Evolutionary conservation across 768 basidiomycete species (phyloP), one percentile per base, ranked within the genome.

Genomic region (Pleurotus djamor): DNA sequence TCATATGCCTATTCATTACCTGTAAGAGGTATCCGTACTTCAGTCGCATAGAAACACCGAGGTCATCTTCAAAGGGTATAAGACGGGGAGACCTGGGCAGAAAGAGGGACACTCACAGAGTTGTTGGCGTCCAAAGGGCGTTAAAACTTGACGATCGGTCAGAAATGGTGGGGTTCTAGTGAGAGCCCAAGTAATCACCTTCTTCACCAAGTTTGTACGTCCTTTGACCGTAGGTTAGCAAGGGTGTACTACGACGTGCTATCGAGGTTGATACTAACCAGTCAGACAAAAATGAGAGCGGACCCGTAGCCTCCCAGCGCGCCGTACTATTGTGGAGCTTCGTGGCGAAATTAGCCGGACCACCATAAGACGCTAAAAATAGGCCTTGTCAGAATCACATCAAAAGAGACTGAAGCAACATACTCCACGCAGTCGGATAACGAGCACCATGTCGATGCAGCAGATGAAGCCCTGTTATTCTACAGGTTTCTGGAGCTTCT

Each of bases 141-240:
- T 94, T 60, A 96, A 74, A 35, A 92, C 88, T 91, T 60, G 36
- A 17, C 1, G 6, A 37, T 74, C 69, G 44, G 59, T 60, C 17
- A 62, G 14, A 61, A 48, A 45, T 9, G 48, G 36, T 52, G 36
- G 62, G 43, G 17, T 47, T 45, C 13, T 6, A 43, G 41, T 21
- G 51, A n/a, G 9, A 9, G n/a, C 9, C 38, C 4, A 44, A 9
- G 17, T 32, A 60, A 71, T 13, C 63, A 91, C 89, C 76, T 76
- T 97, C 95, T 75, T 88, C 87, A 12, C 95, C 96, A 2, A 98
- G 83, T 65, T 91, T 91, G 72, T 94, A 96, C 4, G 89, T 87
- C 95, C 92, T 92, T 32, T 38, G 28, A 28, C 1, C 43, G 60
- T 52, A 55, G 43, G 47, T 52, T 47, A 36, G 43, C 13, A 6